Evolutionary conservation across 1,284 basidiomycete species (phyloP).

Genomic region (Ganoderma meredithae): DNA sequence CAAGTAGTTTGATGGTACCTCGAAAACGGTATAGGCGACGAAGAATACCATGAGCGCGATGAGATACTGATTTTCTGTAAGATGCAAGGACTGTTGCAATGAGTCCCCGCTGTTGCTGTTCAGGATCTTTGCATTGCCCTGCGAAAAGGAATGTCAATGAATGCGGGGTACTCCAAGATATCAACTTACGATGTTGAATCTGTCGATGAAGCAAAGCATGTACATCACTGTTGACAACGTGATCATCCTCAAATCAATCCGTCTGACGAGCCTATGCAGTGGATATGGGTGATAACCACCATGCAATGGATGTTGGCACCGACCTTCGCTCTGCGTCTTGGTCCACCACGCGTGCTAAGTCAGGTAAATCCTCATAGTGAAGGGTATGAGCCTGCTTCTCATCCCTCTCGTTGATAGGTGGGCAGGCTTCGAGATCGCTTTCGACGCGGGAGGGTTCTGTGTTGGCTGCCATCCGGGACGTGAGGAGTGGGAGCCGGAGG

Average conservation of each 20-base stretch:
- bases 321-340: slow-evolving; percentile 22
- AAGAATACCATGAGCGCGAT: slow-evolving; percentile 50
- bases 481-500: slow-evolving; percentile 8
- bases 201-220: slow-evolving; percentile 29
- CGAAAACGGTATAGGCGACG: slow-evolving; percentile 46
- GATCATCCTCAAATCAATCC: slow-evolving; percentile 24
- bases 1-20: slow-evolving; percentile 49
- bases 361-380: slow-evolving; percentile 9
- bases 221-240: slow-evolving; percentile 27
- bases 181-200: slow-evolving; percentile 28
- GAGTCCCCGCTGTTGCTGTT: slow-evolving; percentile 44
- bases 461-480: not conserved
- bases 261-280: slow-evolving; percentile 22
- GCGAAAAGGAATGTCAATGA: not conserved
- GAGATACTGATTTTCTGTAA: slow-evolving; percentile 44
- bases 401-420: not conserved
- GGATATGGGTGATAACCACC: not conserved
- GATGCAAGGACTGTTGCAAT: slow-evolving; percentile 41
- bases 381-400: slow-evolving; percentile 18
- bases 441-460: not conserved
- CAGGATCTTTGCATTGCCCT: slow-evolving; percentile 49
- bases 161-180: not conserved
- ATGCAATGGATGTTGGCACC: not conserved
- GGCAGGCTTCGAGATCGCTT: not conserved
- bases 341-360: slow-evolving; percentile 6